These are phyloP conservation scores for Kentomonas sorsogonicus DNA, from an alignment of 208 protist species.

Conservation along the genomic window DNA sequence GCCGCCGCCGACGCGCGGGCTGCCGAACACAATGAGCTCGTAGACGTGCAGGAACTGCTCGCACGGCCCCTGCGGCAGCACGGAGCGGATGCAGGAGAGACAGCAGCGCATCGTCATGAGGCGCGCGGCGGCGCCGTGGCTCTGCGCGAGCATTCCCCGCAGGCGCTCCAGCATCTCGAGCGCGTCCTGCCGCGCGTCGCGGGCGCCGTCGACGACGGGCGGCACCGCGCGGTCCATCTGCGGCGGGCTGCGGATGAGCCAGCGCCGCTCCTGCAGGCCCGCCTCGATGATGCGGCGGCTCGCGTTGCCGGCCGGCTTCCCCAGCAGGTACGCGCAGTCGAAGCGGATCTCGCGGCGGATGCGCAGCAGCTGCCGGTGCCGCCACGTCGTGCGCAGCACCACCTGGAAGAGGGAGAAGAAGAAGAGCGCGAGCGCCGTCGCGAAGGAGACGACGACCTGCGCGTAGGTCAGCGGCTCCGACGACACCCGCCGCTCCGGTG, in stretches of 20 bases:
- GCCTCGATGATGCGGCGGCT: conserved; percentile 61
- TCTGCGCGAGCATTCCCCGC: conserved; percentile 34
- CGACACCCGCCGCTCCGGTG: neutral
- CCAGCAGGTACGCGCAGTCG: conserved; percentile 68
- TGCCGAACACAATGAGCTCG: conserved; percentile 71
- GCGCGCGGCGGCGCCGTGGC: conserved; percentile 48
- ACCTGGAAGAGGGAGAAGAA: conserved; percentile 55
- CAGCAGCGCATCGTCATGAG: conserved; percentile 88
- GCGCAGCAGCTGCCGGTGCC: conserved; percentile 44
- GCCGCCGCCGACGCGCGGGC: conserved; percentile 51
- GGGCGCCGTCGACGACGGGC: conserved; percentile 52
- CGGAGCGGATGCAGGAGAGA: conserved; percentile 67
- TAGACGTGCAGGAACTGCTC: conserved; percentile 78
- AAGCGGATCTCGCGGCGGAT: conserved; percentile 69
- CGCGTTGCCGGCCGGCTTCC: conserved; percentile 32
- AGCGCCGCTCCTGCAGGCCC: conserved; percentile 56
- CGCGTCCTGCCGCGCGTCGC: conserved; percentile 67
- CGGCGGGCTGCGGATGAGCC: conserved; percentile 51
- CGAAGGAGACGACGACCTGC: conserved; percentile 70
- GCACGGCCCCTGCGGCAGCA: conserved; percentile 39
- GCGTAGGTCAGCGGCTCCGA: conserved; percentile 48
- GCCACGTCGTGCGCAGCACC: conserved; percentile 43
- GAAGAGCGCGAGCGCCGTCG: conserved; percentile 54
- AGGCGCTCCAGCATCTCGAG: conserved; percentile 72
- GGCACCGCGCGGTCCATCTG: conserved; percentile 57